phyloP scores from a whole-genome alignment of 164 flowering plant genomes.

The Santalum album region DNA sequence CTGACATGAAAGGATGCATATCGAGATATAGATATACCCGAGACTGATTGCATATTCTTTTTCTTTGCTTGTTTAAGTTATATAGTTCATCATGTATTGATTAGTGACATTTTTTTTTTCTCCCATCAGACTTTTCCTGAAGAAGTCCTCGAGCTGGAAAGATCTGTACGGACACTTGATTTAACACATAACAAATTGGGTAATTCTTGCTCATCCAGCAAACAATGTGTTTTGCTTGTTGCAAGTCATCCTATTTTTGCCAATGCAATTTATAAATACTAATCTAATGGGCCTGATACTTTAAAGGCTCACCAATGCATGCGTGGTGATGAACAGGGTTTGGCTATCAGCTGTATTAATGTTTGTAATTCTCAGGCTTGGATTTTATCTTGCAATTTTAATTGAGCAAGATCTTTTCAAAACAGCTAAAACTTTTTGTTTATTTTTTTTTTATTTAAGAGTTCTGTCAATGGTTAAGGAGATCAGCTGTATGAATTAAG shows the following conservation, averaged over 20 bases:
- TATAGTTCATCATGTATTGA: background rate
- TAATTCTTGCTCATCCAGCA: constrained; percentile 11
- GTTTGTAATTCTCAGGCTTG: background rate
- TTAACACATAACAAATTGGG: constrained; percentile 80
- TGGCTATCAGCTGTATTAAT: no score
- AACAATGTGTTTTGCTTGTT: background rate
- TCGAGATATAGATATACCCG: background rate
- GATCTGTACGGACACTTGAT: constrained; percentile 81
- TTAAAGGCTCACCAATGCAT: no score
- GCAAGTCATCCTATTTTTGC: background rate
- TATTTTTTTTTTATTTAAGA: no score
- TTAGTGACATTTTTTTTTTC: background rate
- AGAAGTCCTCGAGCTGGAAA: constrained; percentile 76
- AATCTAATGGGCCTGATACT: background rate
- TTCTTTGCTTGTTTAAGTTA: background rate
- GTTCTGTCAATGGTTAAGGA: no score
- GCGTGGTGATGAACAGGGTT: no score
- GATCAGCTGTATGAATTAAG: no score
- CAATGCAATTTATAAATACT: background rate
- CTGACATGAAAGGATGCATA: background rate
- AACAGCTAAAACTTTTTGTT: no score
- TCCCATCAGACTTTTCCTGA: constrained; percentile 59
- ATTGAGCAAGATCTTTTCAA: no score
- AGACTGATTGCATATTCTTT: background rate
- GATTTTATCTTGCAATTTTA: no score